These are phyloP conservation scores for Hypoxylon sp. DNA, from an alignment of 2,329 filamentous ascomycete genomes.

Conservation along the genomic window DNA sequence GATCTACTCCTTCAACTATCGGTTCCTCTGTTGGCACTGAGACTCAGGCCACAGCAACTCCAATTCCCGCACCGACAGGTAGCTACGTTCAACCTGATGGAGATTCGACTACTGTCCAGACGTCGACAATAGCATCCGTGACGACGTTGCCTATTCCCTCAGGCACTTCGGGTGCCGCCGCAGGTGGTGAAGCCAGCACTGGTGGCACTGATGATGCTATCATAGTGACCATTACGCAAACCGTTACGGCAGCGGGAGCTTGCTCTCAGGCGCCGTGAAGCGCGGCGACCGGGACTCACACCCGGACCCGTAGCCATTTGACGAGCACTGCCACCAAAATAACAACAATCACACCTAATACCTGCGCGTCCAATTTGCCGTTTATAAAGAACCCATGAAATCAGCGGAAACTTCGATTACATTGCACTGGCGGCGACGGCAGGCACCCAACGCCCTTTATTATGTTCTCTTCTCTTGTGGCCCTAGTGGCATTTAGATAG, in stretches of 20 bases:
- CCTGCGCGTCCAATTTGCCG: conserved; percentile 23
- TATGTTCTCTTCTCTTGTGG: conserved; percentile 51
- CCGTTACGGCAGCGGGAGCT: conserved; percentile 49
- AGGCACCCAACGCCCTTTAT: conserved; percentile 28
- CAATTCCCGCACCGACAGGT: conserved; percentile 42
- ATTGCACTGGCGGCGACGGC: background rate
- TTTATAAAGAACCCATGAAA: conserved; percentile 35
- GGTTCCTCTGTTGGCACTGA: conserved; percentile 29
- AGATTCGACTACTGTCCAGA: conserved; percentile 35
- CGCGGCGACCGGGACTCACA: conserved; percentile 31
- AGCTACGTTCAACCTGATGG: conserved; percentile 47
- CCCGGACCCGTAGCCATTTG: conserved; percentile 29
- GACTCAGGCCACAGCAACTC: conserved; percentile 32
- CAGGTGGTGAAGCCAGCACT: conserved; percentile 7
- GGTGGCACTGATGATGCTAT: conserved; percentile 35
- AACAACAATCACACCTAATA: conserved; percentile 21
- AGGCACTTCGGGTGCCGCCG: conserved; percentile 29
- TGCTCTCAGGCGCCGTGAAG: conserved; percentile 50
- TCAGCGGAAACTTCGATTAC: background rate
- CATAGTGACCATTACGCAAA: conserved; percentile 52
- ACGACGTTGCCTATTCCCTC: conserved; percentile 43
- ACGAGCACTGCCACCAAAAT: conserved; percentile 39
- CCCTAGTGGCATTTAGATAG: conserved; percentile 51
- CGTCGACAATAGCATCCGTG: conserved; percentile 20
- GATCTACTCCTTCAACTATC: conserved; percentile 22